Percentiles rank a stretch among this genome's conserved stretches.
Conservation (phyloP, 805 yeast genomes). For the Yamadazyma takamatsuzukensis region DNA sequence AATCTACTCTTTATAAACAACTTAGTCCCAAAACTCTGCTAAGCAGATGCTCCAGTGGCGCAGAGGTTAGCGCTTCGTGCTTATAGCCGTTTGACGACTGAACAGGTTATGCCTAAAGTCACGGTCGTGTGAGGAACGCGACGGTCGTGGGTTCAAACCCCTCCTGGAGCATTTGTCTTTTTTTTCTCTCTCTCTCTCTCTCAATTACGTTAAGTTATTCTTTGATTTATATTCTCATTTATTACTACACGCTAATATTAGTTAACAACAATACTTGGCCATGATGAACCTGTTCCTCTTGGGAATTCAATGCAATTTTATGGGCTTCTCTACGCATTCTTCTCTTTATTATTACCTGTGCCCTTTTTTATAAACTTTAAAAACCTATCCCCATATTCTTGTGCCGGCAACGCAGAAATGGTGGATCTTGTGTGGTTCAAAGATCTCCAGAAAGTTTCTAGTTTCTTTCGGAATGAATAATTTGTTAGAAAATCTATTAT, state of each 20-base stretch:
- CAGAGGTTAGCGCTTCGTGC: conserved; percentile 56
- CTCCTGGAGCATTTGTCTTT: conserved; percentile 47
- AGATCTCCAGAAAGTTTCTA: conserved; percentile 85
- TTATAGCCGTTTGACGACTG: conserved; percentile 44
- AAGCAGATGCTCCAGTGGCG: conserved; percentile 43
- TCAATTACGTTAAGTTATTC: too few relatives aligned
- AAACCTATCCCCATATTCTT: conserved; percentile 87
- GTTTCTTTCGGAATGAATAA: conserved; percentile 65
- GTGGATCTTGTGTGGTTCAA: conserved; percentile 63
- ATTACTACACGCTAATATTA: too few relatives aligned
- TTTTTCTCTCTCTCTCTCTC: too few relatives aligned
- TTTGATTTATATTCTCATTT: too few relatives aligned
- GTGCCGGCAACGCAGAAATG: conserved; percentile 87
- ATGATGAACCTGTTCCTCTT: too few relatives aligned
- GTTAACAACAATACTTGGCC: too few relatives aligned
- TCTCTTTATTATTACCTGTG: conserved; percentile 6
- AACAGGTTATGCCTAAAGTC: conserved; percentile 44
- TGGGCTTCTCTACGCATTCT: too few relatives aligned
- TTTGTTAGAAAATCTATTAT: conserved; percentile 90
- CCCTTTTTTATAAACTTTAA: conserved; percentile 57
- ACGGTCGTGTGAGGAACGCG: conserved; percentile 56
- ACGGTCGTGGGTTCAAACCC: conserved; percentile 55
- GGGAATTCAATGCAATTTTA: too few relatives aligned
- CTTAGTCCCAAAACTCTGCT: too few relatives aligned
- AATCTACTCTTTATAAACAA: too few relatives aligned